Conservation (phyloP, 371 early-diverging fungal genomes). For the Mortierella sp. region DNA sequence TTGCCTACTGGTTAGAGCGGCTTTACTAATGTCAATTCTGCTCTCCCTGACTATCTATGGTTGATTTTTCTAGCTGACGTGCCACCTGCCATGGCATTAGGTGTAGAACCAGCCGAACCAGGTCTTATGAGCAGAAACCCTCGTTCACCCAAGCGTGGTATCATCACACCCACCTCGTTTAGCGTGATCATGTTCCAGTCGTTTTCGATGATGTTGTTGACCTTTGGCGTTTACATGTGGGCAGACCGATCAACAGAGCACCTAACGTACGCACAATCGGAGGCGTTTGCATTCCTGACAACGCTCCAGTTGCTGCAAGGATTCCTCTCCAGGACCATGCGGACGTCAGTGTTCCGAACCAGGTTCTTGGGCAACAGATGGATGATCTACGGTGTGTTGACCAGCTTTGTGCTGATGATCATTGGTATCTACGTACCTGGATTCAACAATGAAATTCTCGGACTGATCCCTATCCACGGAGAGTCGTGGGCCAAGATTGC, state of each 20-base stretch:
- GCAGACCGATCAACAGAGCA: constrained; percentile 28
- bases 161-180: constrained; percentile 70
- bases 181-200: constrained; percentile 76
- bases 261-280: constrained; percentile 55
- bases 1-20: too few relatives aligned
- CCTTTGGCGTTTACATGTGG: constrained; percentile 65
- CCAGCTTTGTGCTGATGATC: constrained; percentile 74
- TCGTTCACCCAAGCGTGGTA: constrained; percentile 67
- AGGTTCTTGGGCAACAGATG: constrained; percentile 78
- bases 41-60: too few relatives aligned
- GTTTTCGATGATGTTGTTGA: constrained; percentile 65
- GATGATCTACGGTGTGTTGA: constrained; percentile 80
- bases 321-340: constrained; percentile 80
- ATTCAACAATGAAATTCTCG: constrained; percentile 62
- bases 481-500: constrained; percentile 82
- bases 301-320: constrained; percentile 83
- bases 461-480: constrained; percentile 70
- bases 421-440: constrained; percentile 83
- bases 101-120: constrained; percentile 76
- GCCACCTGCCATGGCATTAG: constrained; percentile 79
- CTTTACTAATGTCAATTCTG: too few relatives aligned
- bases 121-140: constrained; percentile 78
- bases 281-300: constrained; percentile 82
- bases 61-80: constrained; percentile 51
- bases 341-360: constrained; percentile 72